Base-by-base conservation (phyloP, 2,329 filamentous ascomycete species). In the Polytolypa hystricis region DNA sequence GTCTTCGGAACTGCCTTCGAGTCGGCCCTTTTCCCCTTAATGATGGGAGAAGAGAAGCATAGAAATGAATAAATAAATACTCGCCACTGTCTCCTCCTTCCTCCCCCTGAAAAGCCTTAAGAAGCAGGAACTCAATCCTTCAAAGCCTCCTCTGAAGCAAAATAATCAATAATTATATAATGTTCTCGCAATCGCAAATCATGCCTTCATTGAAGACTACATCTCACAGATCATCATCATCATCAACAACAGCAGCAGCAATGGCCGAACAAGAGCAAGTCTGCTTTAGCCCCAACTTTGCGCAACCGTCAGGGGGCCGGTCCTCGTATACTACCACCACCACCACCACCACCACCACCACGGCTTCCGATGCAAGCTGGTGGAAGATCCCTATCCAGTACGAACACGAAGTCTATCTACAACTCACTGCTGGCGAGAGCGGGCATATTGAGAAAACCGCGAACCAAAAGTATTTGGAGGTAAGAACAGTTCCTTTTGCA, bases 341-440 rank as follows among this genome's bases (percentile, higher is more conserved):
- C n/a, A n/a, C n/a, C n/a, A n/a, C n/a, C 19, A 19, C 14, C n/a
- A n/a, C 17, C 9, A 16, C 18, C 4, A 19, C 26, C 6, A 30
- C 3, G n/a, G 14, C 8, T 10, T 9, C 35, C 18, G 30, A 37
- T n/a, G 14, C 10, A 14, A 5, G 28, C 17, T 29, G 36, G 33
- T n/a, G 27, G 20, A 36, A 19, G 6, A 38, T 43, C 15, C 23
- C 51, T 5, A 46, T 56, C 38, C 51, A 48, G 34, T 55, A 56
- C 35, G 53, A 56, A 26, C 52, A 56, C 23, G 53, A 56, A 35
- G 45, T 47, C 11, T 56, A 54, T 28, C 49, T 56, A 10, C 50
- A 54, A 32, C 40, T 56, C 20, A 47, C 47, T 16, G 45, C 46
- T 7, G 52, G 50, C 3, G 42, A 41, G 18, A 40, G 41, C 27